Evolutionary conservation across 2,329 filamentous ascomycete genomes (phyloP).

Genomic region (Ophiostoma tasmaniense): DNA sequence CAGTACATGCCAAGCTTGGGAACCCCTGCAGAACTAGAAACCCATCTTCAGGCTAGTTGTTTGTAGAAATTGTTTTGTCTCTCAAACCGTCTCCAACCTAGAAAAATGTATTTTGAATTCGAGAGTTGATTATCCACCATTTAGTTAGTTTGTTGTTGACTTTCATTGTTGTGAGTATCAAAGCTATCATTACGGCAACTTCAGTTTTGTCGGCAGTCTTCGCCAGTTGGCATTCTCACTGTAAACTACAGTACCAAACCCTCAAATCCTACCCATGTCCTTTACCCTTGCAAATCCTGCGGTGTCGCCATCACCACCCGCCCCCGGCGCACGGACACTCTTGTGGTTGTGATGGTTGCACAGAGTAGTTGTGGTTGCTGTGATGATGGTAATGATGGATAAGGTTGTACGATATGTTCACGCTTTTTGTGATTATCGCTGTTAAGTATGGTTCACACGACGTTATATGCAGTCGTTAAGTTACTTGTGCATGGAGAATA

Average conservation of each 20-base stretch:
- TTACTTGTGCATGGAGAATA: not conserved
- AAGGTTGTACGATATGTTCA: not conserved
- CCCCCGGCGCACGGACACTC: not conserved
- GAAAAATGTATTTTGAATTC: not conserved
- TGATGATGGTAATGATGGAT: not conserved
- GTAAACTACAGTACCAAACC: not conserved
- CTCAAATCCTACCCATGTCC: not conserved
- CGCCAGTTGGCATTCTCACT: not conserved
- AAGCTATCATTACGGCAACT: not conserved
- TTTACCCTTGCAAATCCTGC: not conserved
- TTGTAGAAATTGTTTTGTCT: not conserved
- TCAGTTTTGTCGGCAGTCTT: not conserved
- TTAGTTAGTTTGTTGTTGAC: not conserved
- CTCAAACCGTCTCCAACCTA: not conserved
- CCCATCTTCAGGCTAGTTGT: not conserved
- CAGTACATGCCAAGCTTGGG: not conserved
- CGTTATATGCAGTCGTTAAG: not conserved
- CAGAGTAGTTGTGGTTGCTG: not conserved
- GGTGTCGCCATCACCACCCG: not conserved
- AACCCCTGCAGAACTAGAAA: conserved; percentile 2
- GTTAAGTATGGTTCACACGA: not conserved
- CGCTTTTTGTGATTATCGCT: not conserved
- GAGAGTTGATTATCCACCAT: not conserved
- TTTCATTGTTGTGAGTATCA: not conserved
- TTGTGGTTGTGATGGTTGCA: not conserved